Conservation (phyloP, 2,329 filamentous ascomycete species). For the Dothideomycetes sp. region DNA sequence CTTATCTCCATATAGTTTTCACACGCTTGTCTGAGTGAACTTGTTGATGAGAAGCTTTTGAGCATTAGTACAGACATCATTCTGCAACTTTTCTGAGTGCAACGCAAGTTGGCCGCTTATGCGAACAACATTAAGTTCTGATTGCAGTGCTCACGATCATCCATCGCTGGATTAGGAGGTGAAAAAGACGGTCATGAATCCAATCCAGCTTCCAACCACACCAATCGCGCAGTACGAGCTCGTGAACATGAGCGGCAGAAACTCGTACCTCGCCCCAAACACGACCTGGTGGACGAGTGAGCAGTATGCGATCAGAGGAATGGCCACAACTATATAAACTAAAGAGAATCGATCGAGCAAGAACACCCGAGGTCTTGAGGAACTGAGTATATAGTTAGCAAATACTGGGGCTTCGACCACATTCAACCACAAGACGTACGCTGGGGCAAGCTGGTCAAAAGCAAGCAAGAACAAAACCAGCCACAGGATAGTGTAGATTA, state of each 20-base stretch:
- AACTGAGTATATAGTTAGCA: conserved; percentile 32
- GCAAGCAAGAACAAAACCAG: conserved; percentile 73
- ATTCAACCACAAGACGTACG: conserved; percentile 35
- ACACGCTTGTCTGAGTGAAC: no score
- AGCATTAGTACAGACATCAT: no score
- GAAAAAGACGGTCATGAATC: conserved; percentile 89
- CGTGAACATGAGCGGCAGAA: conserved; percentile 92
- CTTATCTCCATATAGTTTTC: no score
- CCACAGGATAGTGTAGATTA: conserved; percentile 87
- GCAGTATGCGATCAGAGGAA: conserved; percentile 82
- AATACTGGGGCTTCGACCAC: no score
- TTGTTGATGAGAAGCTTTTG: background rate
- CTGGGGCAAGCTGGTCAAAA: conserved; percentile 81
- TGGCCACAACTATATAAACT: conserved; percentile 79
- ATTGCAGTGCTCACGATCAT: no score
- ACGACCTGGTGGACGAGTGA: conserved; percentile 74
- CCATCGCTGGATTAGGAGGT: conserved; percentile 26
- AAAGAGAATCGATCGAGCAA: conserved; percentile 84
- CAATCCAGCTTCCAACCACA: conserved; percentile 92
- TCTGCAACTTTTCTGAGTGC: no score
- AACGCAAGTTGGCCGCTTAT: no score
- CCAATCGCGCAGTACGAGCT: conserved; percentile 90
- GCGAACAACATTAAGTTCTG: no score
- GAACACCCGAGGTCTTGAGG: conserved; percentile 71
- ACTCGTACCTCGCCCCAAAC: conserved; percentile 77